A percentile compares a stretch with the other conserved stretches of the same genome.
These are phyloP conservation scores for Simmondsia chinensis DNA, from an alignment of 148 eudicot species.

Conservation along the genomic window DNA sequence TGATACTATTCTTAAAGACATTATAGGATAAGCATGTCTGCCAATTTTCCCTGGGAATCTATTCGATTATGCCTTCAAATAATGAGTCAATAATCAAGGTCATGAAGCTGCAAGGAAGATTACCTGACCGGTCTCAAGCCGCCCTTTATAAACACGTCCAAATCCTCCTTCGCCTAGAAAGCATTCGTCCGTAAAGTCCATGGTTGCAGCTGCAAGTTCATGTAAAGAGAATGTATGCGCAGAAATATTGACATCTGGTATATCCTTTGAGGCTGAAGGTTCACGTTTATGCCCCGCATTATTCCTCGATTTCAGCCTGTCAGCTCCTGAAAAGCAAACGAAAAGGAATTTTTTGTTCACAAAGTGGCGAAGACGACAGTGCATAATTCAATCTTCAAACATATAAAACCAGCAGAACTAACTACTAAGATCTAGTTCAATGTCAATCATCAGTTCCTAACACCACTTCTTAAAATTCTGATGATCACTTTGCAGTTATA, in stretches of 20 bases:
- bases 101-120: background rate
- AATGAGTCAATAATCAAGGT: background rate
- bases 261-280: conserved; percentile 32
- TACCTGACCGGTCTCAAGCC: conserved; percentile 69
- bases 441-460: too few relatives aligned
- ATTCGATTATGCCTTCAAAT: too few relatives aligned
- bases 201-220: conserved; percentile 82
- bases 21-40: too few relatives aligned
- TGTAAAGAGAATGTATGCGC: conserved; percentile 85
- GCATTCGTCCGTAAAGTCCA: conserved; percentile 65
- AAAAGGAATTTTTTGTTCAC: background rate
- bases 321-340: conserved; percentile 45
- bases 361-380: background rate
- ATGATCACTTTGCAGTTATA: too few relatives aligned
- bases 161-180: conserved; percentile 96
- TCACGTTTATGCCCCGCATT: conserved; percentile 43
- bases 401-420: too few relatives aligned
- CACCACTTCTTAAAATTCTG: too few relatives aligned
- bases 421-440: too few relatives aligned
- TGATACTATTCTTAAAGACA: too few relatives aligned
- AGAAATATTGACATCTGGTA: conserved; percentile 37
- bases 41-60: too few relatives aligned
- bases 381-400: too few relatives aligned
- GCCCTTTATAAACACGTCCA: conserved; percentile 83
- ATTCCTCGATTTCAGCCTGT: conserved; percentile 50